Base-by-base conservation (phyloP, 169 alveolate genomes). In the Plasmodium fragile region DNA sequence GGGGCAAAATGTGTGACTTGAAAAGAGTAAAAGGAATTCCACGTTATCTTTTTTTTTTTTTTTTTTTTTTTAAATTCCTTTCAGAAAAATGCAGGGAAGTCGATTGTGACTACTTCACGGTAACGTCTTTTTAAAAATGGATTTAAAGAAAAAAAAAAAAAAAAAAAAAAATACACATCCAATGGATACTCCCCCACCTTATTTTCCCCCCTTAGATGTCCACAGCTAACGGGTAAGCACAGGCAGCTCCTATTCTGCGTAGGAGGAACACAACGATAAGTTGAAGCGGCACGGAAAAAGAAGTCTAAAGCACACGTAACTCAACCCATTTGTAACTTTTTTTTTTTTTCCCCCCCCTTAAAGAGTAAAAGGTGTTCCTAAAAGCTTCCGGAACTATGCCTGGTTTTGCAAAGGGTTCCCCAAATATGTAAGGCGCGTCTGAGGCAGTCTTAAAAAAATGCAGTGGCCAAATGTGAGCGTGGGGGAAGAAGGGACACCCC, bases 371-470 rank as follows among this genome's bases (percentile, higher is more conserved):
- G 94, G 94, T 22, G 84, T 75, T 11, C 82, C 94, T 11, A 80
- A 80, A 91, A 91, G 41, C 22, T 91, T 80, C 84, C 59, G 94
- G 30, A 91, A 91, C 30, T 59, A 91, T 59, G 94, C 92, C 55
- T 91, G 94, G 94, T 69, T 91, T 77, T 91, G 94, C 71, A 91
- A 91, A 39, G 94, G 94, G 1, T 91, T 75, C 65, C 92, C 94
- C 18, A 91, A 91, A 91, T 91, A 91, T 49, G 94, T 91, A 71
- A 91, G 83, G 41, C 13, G 30, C 70, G 52, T 65, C 34, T 16
- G 25, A 45, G 5, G 65, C 3, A 49, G 3, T 45, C 41, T 25
- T 22, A 49, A 80, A 45, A 49, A 80, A 34, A 25, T 18, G 39
- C 73, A 59, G 2, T 43, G 53, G 10, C 1, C 32, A 59, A n/a